Percentiles rank a stretch among this genome's conserved stretches.
Evolutionary conservation across 352 stramenopile genomes (phyloP).

Genomic region (Globisporangium spinosum): DNA sequence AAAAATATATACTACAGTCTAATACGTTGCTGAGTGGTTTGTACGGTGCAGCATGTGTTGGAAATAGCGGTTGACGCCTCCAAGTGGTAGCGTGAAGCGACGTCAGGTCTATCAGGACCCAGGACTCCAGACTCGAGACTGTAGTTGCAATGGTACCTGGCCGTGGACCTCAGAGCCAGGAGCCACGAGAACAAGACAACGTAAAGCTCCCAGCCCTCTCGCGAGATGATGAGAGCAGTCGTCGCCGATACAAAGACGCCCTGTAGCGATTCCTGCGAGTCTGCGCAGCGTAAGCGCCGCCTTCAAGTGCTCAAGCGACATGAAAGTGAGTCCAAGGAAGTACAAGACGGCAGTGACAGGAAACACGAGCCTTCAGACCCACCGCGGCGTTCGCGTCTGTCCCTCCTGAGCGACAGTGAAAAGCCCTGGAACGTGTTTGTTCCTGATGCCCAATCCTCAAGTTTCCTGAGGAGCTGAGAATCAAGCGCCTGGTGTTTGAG

Average conservation of each 20-base stretch:
- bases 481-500: conserved; percentile 32
- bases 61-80: neutral
- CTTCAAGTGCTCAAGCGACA: conserved; percentile 7
- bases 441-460: neutral
- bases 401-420: conserved; percentile 23
- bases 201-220: neutral
- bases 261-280: conserved; percentile 3
- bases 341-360: neutral
- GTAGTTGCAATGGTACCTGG: neutral
- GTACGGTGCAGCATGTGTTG: neutral
- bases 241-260: neutral
- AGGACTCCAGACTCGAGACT: neutral
- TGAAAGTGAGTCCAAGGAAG: conserved; percentile 3
- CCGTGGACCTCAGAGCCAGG: neutral
- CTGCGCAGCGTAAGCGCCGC: neutral
- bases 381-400: conserved; percentile 17
- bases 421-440: conserved; percentile 46
- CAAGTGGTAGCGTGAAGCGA: neutral
- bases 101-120: neutral
- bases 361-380: neutral
- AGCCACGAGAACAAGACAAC: neutral
- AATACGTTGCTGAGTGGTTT: neutral
- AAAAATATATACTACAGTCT: neutral
- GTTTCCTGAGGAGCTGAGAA: conserved; percentile 18
- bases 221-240: neutral